Evolutionary conservation across 2,329 filamentous ascomycete genomes (phyloP), one percentile per base, ranked within the genome.

Genomic region (Fusarium chlamydosporum): DNA sequence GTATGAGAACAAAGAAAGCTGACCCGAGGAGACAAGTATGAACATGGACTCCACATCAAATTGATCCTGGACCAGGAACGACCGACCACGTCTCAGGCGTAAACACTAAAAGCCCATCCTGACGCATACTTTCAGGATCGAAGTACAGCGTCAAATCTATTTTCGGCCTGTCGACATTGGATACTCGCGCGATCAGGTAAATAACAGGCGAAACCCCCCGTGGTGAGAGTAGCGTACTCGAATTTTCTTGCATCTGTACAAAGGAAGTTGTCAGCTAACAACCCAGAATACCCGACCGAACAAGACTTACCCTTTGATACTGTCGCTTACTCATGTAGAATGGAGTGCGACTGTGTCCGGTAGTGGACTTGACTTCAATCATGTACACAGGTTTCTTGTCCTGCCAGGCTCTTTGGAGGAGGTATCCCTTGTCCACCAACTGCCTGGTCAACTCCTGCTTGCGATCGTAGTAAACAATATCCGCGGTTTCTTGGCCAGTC

Each of bases 301-400:
- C 6, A 11, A 18, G 18, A 77, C 78, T 70, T 69, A 83, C 82
- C 65, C 75, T 72, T 37, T 73, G 58, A 52, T 82, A 84, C 68
- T 86, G 84, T 2, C 68, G 64, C 31, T 80, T 77, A 67, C 82
- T 85, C 76, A 86, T 80, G 47, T 74, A 86, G 55, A 87, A 85
- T 0, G 80, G 77, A 7, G 77, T 80, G 3, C 77, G 72, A 42
- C 75, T 79, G 3, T 65, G 47, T 1, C 72, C 71, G 0, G 79
- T 81, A 0, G 84, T 86, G 1, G 83, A 79, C 68, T 86, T 87
- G 35, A 87, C 84, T 56, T 87, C 85, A 4, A 87, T 80, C 23
- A 79, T 81, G 65, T 84, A 86, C 33, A 76, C 66, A 1, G 79
- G 82, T 5, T 48, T 67, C 50, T 58, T 62, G 12, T 43, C 68